Percentiles rank a stretch among this genome's conserved stretches.
These are phyloP conservation scores for Annulohypoxylon bovei DNA, from an alignment of 495 filamentous ascomycete genomes.

Conservation along the genomic window DNA sequence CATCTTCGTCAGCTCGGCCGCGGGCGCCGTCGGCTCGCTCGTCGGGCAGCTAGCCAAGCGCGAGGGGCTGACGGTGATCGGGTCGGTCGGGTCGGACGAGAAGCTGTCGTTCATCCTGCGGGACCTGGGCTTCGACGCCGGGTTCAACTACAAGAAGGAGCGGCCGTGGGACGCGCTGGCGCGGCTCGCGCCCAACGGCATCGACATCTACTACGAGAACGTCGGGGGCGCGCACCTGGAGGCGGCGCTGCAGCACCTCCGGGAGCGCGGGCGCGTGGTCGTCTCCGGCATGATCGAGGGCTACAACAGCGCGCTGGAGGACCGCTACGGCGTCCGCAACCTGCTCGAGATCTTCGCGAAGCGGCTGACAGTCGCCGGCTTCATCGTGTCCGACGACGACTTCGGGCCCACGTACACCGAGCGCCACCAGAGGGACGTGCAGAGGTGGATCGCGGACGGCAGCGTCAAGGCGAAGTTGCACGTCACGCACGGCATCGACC, in stretches of 20 bases:
- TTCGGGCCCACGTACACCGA: slow-evolving; percentile 74
- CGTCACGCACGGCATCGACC: slow-evolving; percentile 84
- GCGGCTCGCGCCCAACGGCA: slow-evolving; percentile 79
- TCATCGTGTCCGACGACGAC: slow-evolving; percentile 70
- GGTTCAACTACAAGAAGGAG: slow-evolving; percentile 75
- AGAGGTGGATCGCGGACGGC: slow-evolving; percentile 85
- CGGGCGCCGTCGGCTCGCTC: slow-evolving; percentile 83
- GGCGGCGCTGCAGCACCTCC: slow-evolving; percentile 74
- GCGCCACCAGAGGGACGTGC: slow-evolving; percentile 82
- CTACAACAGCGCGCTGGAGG: slow-evolving; percentile 72
- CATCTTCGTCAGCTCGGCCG: slow-evolving; percentile 83
- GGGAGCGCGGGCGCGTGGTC: slow-evolving; percentile 73
- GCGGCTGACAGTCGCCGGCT: slow-evolving; percentile 69
- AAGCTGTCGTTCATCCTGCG: slow-evolving; percentile 74
- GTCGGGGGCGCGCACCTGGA: slow-evolving; percentile 90
- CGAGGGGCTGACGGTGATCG: slow-evolving; percentile 86
- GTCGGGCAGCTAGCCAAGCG: slow-evolving; percentile 88
- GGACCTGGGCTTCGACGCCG: slow-evolving; percentile 72
- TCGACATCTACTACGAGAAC: slow-evolving; percentile 96
- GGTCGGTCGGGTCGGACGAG: slow-evolving; percentile 68
- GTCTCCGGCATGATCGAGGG: slow-evolving; percentile 70
- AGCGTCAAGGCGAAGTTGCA: slow-evolving; percentile 75
- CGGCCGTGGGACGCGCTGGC: slow-evolving; percentile 73
- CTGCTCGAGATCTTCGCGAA: slow-evolving; percentile 59
- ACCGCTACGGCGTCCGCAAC: slow-evolving; percentile 76